A percentile compares a stretch with the other conserved stretches of the same genome.
These are phyloP conservation scores for Acanthamoeba lenticulata DNA, from an alignment of 208 protist genomes.

Conservation along the genomic window DNA sequence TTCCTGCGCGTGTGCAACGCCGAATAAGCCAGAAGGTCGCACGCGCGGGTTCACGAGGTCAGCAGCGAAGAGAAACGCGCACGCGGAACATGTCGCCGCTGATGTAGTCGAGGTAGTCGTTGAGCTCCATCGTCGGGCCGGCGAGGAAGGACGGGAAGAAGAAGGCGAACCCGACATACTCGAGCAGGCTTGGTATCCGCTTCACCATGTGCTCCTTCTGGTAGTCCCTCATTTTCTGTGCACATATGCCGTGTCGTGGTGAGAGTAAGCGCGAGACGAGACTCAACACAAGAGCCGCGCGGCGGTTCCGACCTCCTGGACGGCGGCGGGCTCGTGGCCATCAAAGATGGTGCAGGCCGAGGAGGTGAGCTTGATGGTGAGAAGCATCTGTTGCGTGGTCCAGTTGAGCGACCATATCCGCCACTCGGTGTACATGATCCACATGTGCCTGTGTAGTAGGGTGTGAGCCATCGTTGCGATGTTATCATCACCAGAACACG, in stretches of 20 bases:
- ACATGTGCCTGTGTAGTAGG: constrained; percentile 72
- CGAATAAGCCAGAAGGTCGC: too few relatives aligned
- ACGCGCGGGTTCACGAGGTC: too few relatives aligned
- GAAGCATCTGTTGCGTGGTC: constrained; percentile 83
- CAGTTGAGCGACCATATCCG: constrained; percentile 82
- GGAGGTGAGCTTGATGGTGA: constrained; percentile 78
- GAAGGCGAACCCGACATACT: constrained; percentile 81
- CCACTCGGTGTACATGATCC: constrained; percentile 81
- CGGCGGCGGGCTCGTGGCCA: constrained; percentile 61
- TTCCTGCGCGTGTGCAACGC: not conserved
- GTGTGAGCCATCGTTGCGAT: not conserved
- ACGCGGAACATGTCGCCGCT: not conserved
- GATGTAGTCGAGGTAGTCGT: constrained; percentile 77
- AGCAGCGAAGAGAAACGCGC: too few relatives aligned
- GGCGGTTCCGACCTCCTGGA: not conserved
- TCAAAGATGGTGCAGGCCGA: constrained; percentile 82
- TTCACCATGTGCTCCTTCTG: constrained; percentile 62
- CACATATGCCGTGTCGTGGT: not conserved
- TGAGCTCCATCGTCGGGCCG: constrained; percentile 82
- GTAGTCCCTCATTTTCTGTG: constrained; percentile 33
- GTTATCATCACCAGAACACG: not conserved
- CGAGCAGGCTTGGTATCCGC: constrained; percentile 76
- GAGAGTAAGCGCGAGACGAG: not conserved
- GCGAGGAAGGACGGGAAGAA: constrained; percentile 80
- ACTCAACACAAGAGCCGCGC: not conserved